Base-by-base conservation (phyloP, 805 yeast genomes). In the Candida manassasensis region DNA sequence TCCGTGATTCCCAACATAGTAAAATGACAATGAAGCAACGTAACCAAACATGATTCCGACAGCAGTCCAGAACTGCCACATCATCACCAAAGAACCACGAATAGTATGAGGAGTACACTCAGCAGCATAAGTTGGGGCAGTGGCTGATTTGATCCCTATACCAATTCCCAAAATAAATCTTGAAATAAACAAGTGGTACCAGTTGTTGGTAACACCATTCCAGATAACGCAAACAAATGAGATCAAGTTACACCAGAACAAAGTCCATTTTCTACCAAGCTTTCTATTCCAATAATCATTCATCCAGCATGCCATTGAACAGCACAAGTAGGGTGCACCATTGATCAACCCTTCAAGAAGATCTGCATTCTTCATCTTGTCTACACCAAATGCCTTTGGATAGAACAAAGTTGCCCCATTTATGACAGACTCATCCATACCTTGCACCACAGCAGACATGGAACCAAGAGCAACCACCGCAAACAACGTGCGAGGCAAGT, bases 11-110 rank as follows among this genome's bases (percentile, higher is more conserved):
- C 73, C 70, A 32, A 81, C 76, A 32, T 66, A 59, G 59, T 74
- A 77, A 50, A 79, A 77, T 1, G 80, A 81, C 40, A 79, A 69
- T 17, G 72, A 67, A 14, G 80, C 66, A 22, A 78, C 75, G 41
- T 76, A 76, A 15, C 86, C 86, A 44, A 80, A 63, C 74, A 77
- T 74, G 43, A 80, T 79, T 39, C 87, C 87, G 35, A 79, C 74
- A 2, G 86, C 85, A 11, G 84, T 79, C 66, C 79, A 80, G 47
- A 77, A 75, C 59, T 81, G 86, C 84, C 85, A 80, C 59, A 75
- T 63, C 81, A 80, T 78, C 32, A 78, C 77, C 40, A 81, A 61
- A 1, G 84, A 75, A 32, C 87, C 87, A 50, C 86, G 65, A 27
- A 74, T 69, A 9, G 59, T 57, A 10, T 74, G 72, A 1, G 84